phyloP scores from a whole-genome alignment of 805 yeast genomes.

The Barnettozyma pratensis region DNA sequence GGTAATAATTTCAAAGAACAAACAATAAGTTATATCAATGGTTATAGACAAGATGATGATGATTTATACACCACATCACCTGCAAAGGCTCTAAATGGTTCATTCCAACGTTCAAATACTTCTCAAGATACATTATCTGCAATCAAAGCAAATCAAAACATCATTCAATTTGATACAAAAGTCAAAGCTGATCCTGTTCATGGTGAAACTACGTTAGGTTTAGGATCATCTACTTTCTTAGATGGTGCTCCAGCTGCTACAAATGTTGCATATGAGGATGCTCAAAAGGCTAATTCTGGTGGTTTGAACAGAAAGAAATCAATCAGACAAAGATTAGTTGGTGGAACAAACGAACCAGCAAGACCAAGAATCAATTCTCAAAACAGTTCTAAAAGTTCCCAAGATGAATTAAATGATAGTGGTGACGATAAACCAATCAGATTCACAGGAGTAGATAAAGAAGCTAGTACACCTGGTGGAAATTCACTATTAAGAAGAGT shows the following conservation, averaged over 20 bases:
- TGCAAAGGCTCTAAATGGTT: background rate
- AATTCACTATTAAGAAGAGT: slow-evolving; percentile 76
- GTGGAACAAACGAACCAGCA: slow-evolving; percentile 5
- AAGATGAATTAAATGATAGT: slow-evolving; percentile 21
- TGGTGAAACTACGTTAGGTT: slow-evolving; percentile 81
- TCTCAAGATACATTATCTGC: slow-evolving; percentile 30
- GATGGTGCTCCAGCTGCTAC: slow-evolving; percentile 93
- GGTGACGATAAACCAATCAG: slow-evolving; percentile 30
- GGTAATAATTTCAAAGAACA: slow-evolving; percentile 54
- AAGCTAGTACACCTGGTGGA: slow-evolving; percentile 25
- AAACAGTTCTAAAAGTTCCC: background rate
- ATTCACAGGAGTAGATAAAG: slow-evolving; percentile 24
- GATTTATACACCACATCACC: slow-evolving; percentile 26
- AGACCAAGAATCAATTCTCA: slow-evolving; percentile 1
- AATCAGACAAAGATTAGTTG: slow-evolving; percentile 57
- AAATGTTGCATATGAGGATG: slow-evolving; percentile 36
- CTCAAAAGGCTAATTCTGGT: slow-evolving; percentile 29
- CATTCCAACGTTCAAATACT: slow-evolving; percentile 12
- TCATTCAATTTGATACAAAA: slow-evolving; percentile 67
- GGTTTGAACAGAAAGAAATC: slow-evolving; percentile 79
- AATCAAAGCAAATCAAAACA: slow-evolving; percentile 46
- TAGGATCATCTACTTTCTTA: slow-evolving; percentile 87
- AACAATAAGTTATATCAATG: slow-evolving; percentile 73
- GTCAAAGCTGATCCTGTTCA: slow-evolving; percentile 68
- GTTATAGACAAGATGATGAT: slow-evolving; percentile 53